Evolutionary conservation across 208 protist species (phyloP), one percentile per base, ranked within the genome.

Genomic region (Acanthamoeba royreba): DNA sequence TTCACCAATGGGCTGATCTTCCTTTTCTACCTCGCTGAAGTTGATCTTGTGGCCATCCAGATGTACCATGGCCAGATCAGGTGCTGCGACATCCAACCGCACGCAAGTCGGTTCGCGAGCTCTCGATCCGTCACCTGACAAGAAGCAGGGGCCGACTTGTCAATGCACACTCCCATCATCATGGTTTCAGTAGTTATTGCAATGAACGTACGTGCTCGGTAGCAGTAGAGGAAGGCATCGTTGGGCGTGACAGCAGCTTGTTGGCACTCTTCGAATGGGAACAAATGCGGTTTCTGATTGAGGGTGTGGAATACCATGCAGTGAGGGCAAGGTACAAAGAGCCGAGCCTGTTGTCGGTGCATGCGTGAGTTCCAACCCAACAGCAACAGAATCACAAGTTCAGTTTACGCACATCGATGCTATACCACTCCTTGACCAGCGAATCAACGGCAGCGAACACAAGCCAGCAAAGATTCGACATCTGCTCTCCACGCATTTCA

Each of bases 361-460:
- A n/a, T n/a, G n/a, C n/a, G n/a, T n/a, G n/a, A n/a, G n/a, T n/a
- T n/a, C n/a, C n/a, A n/a, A n/a, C n/a, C n/a, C n/a, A n/a, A n/a
- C n/a, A n/a, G n/a, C n/a, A n/a, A n/a, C n/a, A n/a, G n/a, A n/a
- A n/a, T n/a, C n/a, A n/a, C 3, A 47, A 35, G 35, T 19, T 4
- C 17, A 83, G 5, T 38, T 38, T 45, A 45, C n/a, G n/a, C 13
- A 83, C 72, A 4, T 83, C 42, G 72, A 83, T 38, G 43, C 52
- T 83, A 31, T 90, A 61, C 47, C 55, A 90, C 35, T 92, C 87
- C 8, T 47, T 42, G 42, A 92, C 35, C 1, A 92, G 87, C 5
- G 87, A 43, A n/a, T 92, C 87, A 13, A 92, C 19, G 40, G 61
- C 47, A 25, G 53, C 87, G 35, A 92, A 81, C 58, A 92, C 43